Base-by-base conservation (phyloP, 2,329 filamentous ascomycete genomes). In the Dichotomopilus funicola region DNA sequence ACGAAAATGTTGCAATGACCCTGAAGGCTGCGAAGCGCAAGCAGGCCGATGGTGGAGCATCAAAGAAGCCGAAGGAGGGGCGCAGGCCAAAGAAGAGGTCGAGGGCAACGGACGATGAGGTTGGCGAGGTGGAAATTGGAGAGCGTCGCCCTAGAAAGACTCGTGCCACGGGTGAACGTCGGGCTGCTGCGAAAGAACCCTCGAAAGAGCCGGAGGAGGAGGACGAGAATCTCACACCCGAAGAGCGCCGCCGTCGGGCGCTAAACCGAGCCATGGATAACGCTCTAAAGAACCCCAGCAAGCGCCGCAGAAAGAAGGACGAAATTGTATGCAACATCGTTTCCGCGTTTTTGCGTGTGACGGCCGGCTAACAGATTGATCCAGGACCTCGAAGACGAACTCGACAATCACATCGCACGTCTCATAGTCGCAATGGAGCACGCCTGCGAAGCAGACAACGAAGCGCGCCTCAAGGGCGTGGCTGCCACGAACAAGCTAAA, bases 401-500 rank as follows among this genome's bases (percentile, higher is more conserved):
- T 92, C 62, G 94, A 97, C 68, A 88, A 91, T 45, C 87, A 95
- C 67, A 91, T 99, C 61, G 89, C 89, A 55, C 80, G 87, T 49
- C 86, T 99, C 70, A 94, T 94, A 67, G 80, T 88, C 53, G 84
- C 85, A 55, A 99, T 99, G 91, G 91, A 94, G 63, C 80, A 85
- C 62, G 94, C 94, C 12, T 96, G 92, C 58, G 83, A 91, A 70
- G 82, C 85, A 40, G 94, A 99, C 71, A 91, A 92, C 64, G 62
- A 85, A 54, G 90, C 89, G 41, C 91, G 94, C 64, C 81, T 87
- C 62, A 79, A 85, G 50, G 86, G 87, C 62, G 79, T 89, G 66
- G 90, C 92, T 0, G 94, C 94, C 35, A 83, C 91, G 57, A 87
- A 95, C 74, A 99, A 99, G 75, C 82, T 99, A 46, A 91, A 91